These are phyloP conservation scores for Nyssa sinensis DNA, from an alignment of 148 eudicot genomes.

Conservation along the genomic window DNA sequence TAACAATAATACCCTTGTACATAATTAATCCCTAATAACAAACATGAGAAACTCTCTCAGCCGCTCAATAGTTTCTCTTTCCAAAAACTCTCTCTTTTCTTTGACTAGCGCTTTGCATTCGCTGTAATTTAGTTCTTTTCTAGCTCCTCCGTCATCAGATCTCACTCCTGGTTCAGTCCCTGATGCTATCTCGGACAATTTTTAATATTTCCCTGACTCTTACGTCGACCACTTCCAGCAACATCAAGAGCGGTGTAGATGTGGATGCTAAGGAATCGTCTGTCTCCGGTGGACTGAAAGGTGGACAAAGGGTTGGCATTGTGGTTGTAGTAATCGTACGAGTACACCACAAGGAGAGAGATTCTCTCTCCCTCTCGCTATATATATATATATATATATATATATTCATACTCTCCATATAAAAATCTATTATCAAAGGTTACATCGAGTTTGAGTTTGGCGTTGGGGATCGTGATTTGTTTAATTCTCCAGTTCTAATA, in stretches of 20 bases:
- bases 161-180: constrained; percentile 16
- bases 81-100: too few relatives aligned
- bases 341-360: constrained; percentile 35
- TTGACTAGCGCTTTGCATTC: constrained; percentile 6
- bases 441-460: not conserved
- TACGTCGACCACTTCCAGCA: not conserved
- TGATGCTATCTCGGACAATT: constrained; percentile 10
- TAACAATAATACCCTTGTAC: too few relatives aligned
- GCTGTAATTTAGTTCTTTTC: constrained; percentile 14
- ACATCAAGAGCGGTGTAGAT: not conserved
- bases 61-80: too few relatives aligned
- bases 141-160: constrained; percentile 10
- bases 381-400: not conserved
- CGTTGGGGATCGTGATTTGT: not conserved
- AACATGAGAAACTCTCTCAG: too few relatives aligned
- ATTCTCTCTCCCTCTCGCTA: constrained; percentile 32
- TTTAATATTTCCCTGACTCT: constrained; percentile 3
- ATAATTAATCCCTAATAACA: too few relatives aligned
- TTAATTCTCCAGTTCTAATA: not conserved
- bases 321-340: constrained; percentile 38
- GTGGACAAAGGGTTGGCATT: constrained; percentile 44
- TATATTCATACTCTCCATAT: not conserved
- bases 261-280: not conserved
- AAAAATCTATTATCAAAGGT: not conserved
- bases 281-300: constrained; percentile 26